Conservation (phyloP, 2,329 filamentous ascomycete species). For the Zasmidium angulare region DNA sequence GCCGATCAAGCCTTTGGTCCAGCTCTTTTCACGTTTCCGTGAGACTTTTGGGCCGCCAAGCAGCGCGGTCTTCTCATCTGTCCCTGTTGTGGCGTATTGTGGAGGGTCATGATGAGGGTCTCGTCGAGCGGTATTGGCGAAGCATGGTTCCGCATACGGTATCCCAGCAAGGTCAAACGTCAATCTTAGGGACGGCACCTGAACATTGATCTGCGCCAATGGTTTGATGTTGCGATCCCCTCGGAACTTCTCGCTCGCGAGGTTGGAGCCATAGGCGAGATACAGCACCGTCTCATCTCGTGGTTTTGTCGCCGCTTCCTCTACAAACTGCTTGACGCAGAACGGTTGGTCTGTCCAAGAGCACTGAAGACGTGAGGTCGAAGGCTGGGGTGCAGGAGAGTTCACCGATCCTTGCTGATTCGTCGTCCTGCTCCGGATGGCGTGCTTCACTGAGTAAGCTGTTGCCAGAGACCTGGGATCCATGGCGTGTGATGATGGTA, state of each 20-base stretch:
- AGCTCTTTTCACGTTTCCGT: slow-evolving; percentile 53
- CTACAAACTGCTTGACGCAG: slow-evolving; percentile 22
- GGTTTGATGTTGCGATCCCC: slow-evolving; percentile 77
- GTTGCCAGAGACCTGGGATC: slow-evolving; percentile 10
- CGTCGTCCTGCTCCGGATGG: slow-evolving; percentile 12
- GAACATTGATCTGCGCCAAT: slow-evolving; percentile 76
- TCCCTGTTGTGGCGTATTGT: background rate
- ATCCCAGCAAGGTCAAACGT: slow-evolving; percentile 84
- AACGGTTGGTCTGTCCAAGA: slow-evolving; percentile 21
- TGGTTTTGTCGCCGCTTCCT: slow-evolving; percentile 8
- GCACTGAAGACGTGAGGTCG: slow-evolving; percentile 18
- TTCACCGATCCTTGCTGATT: background rate
- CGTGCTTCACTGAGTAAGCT: slow-evolving; percentile 24
- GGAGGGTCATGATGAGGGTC: slow-evolving; percentile 39
- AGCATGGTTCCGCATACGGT: slow-evolving; percentile 87
- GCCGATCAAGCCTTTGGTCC: slow-evolving; percentile 82
- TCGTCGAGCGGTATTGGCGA: slow-evolving; percentile 74
- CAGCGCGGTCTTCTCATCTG: slow-evolving; percentile 38
- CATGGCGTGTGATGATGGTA: slow-evolving; percentile 1
- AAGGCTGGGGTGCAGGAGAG: slow-evolving; percentile 12
- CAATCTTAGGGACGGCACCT: slow-evolving; percentile 73
- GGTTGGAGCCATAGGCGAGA: slow-evolving; percentile 84
- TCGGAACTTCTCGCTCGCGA: slow-evolving; percentile 76
- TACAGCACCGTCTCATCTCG: slow-evolving; percentile 35
- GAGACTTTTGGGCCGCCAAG: slow-evolving; percentile 15